These are phyloP conservation scores for Cyberlindnera maritima DNA, from an alignment of 805 yeast genomes.

Conservation along the genomic window DNA sequence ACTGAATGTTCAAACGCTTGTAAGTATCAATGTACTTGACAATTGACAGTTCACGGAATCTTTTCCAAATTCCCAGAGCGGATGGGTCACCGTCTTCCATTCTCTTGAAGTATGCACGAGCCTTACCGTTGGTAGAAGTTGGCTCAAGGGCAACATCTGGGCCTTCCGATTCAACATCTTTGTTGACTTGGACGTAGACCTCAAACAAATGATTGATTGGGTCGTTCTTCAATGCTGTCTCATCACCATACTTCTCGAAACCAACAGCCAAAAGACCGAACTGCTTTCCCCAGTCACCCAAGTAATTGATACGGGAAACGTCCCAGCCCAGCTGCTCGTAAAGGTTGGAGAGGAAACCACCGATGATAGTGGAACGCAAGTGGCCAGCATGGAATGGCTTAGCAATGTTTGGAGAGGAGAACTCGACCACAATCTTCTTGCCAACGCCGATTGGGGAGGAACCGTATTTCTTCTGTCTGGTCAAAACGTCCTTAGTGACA, in stretches of 20 bases:
- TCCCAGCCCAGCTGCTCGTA: slow-evolving; percentile 91
- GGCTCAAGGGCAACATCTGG: slow-evolving; percentile 41
- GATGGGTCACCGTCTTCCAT: slow-evolving; percentile 93
- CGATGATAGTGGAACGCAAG: slow-evolving; percentile 94
- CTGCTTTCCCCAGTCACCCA: slow-evolving; percentile 99
- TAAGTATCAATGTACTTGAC: slow-evolving; percentile 83
- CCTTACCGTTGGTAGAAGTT: slow-evolving; percentile 69
- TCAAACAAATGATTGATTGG: slow-evolving; percentile 95
- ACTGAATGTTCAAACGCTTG: slow-evolving; percentile 85
- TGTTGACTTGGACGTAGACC: slow-evolving; percentile 85
- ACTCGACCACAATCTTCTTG: slow-evolving; percentile 77
- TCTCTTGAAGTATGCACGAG: slow-evolving; percentile 79
- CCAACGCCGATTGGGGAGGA: slow-evolving; percentile 67
- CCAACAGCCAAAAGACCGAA: slow-evolving; percentile 96
- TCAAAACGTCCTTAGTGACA: slow-evolving; percentile 68
- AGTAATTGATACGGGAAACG: slow-evolving; percentile 88
- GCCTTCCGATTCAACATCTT: slow-evolving; percentile 61
- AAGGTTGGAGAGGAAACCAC: slow-evolving; percentile 89
- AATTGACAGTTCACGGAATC: slow-evolving; percentile 89
- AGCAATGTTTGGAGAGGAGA: slow-evolving; percentile 97
- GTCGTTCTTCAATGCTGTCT: slow-evolving; percentile 63
- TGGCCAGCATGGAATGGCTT: slow-evolving; percentile 99
- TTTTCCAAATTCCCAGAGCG: slow-evolving; percentile 76
- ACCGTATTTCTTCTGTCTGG: slow-evolving; percentile 63
- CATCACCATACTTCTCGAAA: slow-evolving; percentile 79